These are phyloP conservation scores for Aleurites moluccanus DNA, from an alignment of 441 rosid species.

Conservation along the genomic window DNA sequence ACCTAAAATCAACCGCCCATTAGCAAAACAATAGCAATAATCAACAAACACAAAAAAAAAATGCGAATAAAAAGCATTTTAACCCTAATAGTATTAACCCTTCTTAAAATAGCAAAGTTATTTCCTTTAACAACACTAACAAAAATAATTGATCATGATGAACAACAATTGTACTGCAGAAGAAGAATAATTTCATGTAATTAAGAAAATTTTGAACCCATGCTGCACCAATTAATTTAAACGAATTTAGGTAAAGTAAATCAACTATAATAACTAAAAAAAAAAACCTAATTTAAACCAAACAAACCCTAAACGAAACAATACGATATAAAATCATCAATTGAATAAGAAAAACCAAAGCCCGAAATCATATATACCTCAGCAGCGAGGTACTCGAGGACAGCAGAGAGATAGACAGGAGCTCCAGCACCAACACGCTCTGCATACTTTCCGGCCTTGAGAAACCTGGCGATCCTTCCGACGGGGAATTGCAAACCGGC, in stretches of 20 bases:
- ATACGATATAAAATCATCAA: neutral
- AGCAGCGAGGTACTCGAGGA: conserved; percentile 81
- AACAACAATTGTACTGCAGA: neutral
- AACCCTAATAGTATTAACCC: neutral
- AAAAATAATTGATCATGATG: neutral
- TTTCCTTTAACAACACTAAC: neutral
- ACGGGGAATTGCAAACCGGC: conserved; percentile 91
- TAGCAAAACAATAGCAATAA: neutral
- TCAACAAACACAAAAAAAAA: neutral
- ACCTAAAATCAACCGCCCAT: conserved; percentile 36
- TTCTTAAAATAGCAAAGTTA: neutral
- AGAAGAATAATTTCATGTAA: too few species aligned
- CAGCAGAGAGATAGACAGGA: conserved; percentile 82
- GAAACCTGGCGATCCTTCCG: conserved; percentile 75
- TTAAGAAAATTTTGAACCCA: neutral
- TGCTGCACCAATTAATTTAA: neutral
- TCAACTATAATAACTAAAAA: neutral
- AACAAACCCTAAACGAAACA: neutral
- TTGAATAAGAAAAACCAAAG: neutral
- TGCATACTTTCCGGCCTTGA: conserved; percentile 75
- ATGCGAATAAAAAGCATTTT: too few species aligned
- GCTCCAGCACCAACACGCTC: conserved; percentile 88
- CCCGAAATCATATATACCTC: conserved; percentile 40
- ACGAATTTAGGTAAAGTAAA: neutral
- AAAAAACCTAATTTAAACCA: neutral